Conservation (phyloP, 2,329 filamentous ascomycete species). For the Aureobasidium sp. region DNA sequence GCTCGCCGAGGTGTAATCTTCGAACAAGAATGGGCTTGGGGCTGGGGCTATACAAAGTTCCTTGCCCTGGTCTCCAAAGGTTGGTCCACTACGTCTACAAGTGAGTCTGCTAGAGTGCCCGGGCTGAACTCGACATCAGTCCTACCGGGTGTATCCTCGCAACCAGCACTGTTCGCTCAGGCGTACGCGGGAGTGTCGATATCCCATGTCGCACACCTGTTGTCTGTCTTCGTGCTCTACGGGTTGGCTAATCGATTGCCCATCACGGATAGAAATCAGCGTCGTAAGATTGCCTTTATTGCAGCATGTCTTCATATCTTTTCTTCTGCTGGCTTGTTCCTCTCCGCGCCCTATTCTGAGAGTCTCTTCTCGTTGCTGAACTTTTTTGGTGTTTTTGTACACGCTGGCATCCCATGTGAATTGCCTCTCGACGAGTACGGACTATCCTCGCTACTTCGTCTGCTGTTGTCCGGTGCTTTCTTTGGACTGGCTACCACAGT, state of each 20-base stretch:
- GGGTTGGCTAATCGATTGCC: constrained; percentile 55
- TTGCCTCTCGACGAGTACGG: neutral
- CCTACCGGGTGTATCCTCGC: constrained; percentile 16
- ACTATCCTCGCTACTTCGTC: neutral
- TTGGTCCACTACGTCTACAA: constrained; percentile 29
- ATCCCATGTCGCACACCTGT: constrained; percentile 67
- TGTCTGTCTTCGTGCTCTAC: constrained; percentile 68
- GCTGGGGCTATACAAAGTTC: constrained; percentile 47
- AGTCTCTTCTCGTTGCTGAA: constrained; percentile 70
- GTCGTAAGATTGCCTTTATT: constrained; percentile 53
- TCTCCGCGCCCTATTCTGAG: constrained; percentile 81
- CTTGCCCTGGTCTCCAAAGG: constrained; percentile 36
- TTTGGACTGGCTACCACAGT: constrained; percentile 70
- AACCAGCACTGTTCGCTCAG: constrained; percentile 26
- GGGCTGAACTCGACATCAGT: constrained; percentile 7
- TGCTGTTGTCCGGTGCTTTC: constrained; percentile 23
- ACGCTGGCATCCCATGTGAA: constrained; percentile 29
- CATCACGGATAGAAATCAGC: constrained; percentile 28
- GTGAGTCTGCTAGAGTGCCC: constrained; percentile 5
- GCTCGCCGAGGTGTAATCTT: constrained; percentile 60
- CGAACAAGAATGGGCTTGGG: constrained; percentile 85
- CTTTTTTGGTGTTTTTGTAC: constrained; percentile 65
- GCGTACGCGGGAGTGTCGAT: constrained; percentile 56
- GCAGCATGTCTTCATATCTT: constrained; percentile 71
- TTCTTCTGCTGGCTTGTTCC: constrained; percentile 81